Evolutionary conservation across 805 yeast species (phyloP).

Genomic region (Kodamaea nitidulidarum): DNA sequence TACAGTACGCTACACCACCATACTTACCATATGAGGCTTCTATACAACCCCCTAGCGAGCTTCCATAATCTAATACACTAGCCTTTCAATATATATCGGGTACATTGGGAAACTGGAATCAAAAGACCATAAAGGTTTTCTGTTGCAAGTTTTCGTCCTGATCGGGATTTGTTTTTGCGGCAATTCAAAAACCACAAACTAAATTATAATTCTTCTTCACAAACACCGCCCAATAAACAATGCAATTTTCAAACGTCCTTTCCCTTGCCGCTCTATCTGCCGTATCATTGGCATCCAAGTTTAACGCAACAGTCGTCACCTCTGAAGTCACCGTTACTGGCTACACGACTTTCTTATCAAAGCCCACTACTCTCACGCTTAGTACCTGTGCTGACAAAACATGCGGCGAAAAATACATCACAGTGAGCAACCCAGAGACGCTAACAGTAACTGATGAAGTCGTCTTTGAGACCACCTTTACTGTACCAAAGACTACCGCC

Average conservation of each 20-base stretch:
- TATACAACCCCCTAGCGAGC: too few species aligned
- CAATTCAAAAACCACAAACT: not conserved
- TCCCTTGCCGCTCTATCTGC: conserved; percentile 8
- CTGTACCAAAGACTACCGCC: conserved; percentile 1
- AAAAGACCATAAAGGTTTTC: too few species aligned
- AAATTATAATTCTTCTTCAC: not conserved
- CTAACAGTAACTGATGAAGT: conserved; percentile 18
- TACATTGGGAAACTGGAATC: too few species aligned
- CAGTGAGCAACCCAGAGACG: conserved; percentile 21
- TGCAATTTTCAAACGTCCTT: conserved; percentile 7
- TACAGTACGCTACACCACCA: too few species aligned
- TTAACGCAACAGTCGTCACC: conserved; percentile 20
- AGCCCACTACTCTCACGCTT: conserved; percentile 19
- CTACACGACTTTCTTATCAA: conserved; percentile 25
- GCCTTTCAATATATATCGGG: too few species aligned
- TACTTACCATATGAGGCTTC: too few species aligned
- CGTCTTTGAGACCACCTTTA: conserved; percentile 17
- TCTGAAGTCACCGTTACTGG: conserved; percentile 20
- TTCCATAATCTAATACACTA: too few species aligned
- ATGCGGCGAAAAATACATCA: conserved; percentile 18
- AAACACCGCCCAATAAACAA: not conserved
- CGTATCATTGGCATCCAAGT: conserved; percentile 6
- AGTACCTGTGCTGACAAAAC: conserved; percentile 16
- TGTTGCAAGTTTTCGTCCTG: not conserved
- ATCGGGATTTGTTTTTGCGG: too few species aligned